Conservation (phyloP, 2,329 filamentous ascomycete genomes). For the Sporothrix pseudoabietina region DNA sequence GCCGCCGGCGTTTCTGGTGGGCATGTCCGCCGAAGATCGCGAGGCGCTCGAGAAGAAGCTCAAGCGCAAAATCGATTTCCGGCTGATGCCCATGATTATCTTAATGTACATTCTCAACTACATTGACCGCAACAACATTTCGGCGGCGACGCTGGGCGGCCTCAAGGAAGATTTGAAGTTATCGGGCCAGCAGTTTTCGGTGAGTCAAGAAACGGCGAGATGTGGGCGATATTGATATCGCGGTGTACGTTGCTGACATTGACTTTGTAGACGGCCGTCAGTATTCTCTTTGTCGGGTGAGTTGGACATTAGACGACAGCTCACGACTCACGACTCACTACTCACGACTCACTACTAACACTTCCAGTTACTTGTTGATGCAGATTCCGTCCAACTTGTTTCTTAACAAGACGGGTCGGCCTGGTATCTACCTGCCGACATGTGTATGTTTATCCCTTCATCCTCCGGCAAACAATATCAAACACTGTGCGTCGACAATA, state of each 20-base stretch:
- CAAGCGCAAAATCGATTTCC: constrained; percentile 61
- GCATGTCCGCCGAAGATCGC: constrained; percentile 35
- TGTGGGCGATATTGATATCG: too few species aligned
- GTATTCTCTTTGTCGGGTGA: constrained; percentile 55
- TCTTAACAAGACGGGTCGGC: constrained; percentile 55
- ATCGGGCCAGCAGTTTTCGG: constrained; percentile 38
- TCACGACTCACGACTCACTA: too few species aligned
- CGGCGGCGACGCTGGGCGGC: constrained; percentile 49
- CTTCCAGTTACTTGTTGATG: constrained; percentile 50
- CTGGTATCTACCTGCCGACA: constrained; percentile 49
- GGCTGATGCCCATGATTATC: constrained; percentile 62
- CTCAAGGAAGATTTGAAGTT: constrained; percentile 51
- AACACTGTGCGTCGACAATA: not conserved
- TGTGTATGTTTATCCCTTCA: constrained; percentile 43
- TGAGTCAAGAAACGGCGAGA: not conserved
- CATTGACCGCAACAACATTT: constrained; percentile 51
- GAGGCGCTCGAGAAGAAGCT: constrained; percentile 55
- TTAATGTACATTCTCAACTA: constrained; percentile 68
- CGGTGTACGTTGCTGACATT: not conserved
- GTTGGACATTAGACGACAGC: too few species aligned
- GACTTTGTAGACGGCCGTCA: constrained; percentile 47
- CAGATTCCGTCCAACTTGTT: constrained; percentile 56
- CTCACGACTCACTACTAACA: constrained; percentile 20
- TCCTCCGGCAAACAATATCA: not conserved
- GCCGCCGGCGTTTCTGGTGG: constrained; percentile 30